Evolutionary conservation across 225 moss, liverwort and hornwort genomes (phyloP).

Genomic region (Sphagnum tenellum): DNA sequence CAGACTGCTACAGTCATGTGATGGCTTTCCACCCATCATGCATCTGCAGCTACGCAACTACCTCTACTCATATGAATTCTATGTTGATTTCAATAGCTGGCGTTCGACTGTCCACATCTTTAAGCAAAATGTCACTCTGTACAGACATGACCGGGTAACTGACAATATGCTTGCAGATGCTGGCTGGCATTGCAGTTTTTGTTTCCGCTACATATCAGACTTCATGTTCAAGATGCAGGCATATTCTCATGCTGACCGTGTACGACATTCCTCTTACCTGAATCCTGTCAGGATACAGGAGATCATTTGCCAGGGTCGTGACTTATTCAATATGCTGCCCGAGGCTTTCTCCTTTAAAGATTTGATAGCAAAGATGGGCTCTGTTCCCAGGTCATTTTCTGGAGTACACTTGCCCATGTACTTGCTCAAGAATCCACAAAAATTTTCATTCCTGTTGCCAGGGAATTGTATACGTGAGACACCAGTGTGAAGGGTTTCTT

Average conservation of each 20-base stretch:
- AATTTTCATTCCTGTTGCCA: constrained; percentile 40
- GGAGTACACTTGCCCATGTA: constrained; percentile 58
- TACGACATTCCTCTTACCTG: constrained; percentile 46
- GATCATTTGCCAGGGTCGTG: constrained; percentile 50
- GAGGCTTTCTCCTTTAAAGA: constrained; percentile 57
- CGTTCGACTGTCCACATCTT: constrained; percentile 51
- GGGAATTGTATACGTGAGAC: constrained; percentile 56
- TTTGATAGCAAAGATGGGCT: constrained; percentile 61
- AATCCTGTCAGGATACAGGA: constrained; percentile 41
- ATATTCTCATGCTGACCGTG: constrained; percentile 75
- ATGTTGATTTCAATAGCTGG: constrained; percentile 53
- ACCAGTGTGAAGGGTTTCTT: no score
- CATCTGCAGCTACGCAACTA: constrained; percentile 71
- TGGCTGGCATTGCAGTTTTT: constrained; percentile 89
- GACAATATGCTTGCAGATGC: constrained; percentile 65
- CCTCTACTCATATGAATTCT: constrained; percentile 70
- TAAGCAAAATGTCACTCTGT: constrained; percentile 11
- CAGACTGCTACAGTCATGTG: constrained; percentile 55
- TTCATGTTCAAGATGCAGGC: constrained; percentile 72
- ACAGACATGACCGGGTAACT: constrained; percentile 39
- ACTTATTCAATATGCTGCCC: constrained; percentile 77
- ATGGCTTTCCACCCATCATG: constrained; percentile 51
- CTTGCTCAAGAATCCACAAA: constrained; percentile 31
- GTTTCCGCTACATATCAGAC: constrained; percentile 57
- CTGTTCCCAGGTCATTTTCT: constrained; percentile 42